phyloP scores from a whole-genome alignment of 306 rosid genomes.

The Cucurbita moschata region DNA sequence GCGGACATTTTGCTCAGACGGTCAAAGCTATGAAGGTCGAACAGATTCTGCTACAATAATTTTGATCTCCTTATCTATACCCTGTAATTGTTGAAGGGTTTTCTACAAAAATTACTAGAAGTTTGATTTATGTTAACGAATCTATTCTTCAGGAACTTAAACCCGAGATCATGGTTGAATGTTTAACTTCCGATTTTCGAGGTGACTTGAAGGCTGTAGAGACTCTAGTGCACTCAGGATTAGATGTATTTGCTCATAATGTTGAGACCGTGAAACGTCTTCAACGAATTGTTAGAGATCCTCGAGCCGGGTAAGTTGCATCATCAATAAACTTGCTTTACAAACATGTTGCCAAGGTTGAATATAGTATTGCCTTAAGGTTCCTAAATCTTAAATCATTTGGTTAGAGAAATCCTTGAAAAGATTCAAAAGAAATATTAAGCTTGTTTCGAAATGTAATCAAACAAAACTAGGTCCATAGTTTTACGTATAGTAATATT shows the following conservation, averaged over 20 bases:
- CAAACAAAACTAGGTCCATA: no score
- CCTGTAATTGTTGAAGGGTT: background rate
- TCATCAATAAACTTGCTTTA: background rate
- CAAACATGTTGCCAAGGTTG: background rate
- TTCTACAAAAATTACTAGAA: background rate
- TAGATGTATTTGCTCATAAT: conserved; percentile 96
- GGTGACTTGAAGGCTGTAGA: conserved; percentile 75
- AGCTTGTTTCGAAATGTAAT: background rate
- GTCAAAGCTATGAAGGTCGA: conserved; percentile 80
- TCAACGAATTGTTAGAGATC: conserved; percentile 89
- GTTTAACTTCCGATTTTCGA: conserved; percentile 91
- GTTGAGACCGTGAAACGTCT: conserved; percentile 91
- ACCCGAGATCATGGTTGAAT: conserved; percentile 90
- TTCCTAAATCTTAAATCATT: background rate
- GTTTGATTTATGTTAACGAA: background rate
- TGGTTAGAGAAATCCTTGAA: background rate
- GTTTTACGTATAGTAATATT: no score
- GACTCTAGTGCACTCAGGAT: conserved; percentile 63
- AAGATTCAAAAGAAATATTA: background rate
- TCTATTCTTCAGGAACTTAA: conserved; percentile 49
- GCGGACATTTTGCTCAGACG: conserved; percentile 86
- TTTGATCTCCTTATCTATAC: background rate
- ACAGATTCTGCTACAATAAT: conserved; percentile 4
- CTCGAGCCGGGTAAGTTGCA: conserved; percentile 79
- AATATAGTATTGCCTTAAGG: background rate